Evolutionary conservation across 2,329 filamentous ascomycete species (phyloP).

Genomic region (Phialemonium atrogriseum): DNA sequence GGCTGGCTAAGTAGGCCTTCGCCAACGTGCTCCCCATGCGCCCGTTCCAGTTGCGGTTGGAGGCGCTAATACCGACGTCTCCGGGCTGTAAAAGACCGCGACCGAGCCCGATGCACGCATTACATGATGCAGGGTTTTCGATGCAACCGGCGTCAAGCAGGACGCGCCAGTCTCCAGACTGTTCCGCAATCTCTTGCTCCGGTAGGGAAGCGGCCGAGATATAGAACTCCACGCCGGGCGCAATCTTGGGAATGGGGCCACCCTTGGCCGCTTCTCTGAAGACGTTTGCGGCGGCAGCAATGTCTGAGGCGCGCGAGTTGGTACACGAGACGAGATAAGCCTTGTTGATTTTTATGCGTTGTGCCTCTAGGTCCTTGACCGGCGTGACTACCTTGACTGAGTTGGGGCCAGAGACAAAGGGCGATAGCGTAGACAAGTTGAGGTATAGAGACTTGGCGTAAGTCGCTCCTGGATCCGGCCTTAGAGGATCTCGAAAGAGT

Average conservation of each 20-base stretch:
- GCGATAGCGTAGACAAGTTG: slow-evolving; percentile 74
- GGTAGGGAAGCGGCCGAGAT: slow-evolving; percentile 76
- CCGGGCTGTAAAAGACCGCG: slow-evolving; percentile 68
- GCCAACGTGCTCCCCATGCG: slow-evolving; percentile 77
- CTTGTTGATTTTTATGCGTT: slow-evolving; percentile 72
- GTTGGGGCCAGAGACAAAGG: slow-evolving; percentile 81
- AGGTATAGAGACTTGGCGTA: slow-evolving; percentile 82
- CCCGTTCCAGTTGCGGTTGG: slow-evolving; percentile 86
- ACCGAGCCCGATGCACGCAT: slow-evolving; percentile 79
- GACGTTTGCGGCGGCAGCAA: slow-evolving; percentile 73
- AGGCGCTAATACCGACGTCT: slow-evolving; percentile 79
- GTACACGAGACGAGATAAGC: slow-evolving; percentile 89
- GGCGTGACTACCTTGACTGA: slow-evolving; percentile 83
- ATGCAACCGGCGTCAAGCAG: slow-evolving; percentile 62
- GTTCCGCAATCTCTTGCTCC: slow-evolving; percentile 72
- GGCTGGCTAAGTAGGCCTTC: slow-evolving; percentile 78
- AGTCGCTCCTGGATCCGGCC: slow-evolving; percentile 65
- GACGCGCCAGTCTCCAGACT: slow-evolving; percentile 75
- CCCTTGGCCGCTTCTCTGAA: slow-evolving; percentile 69
- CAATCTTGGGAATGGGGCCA: slow-evolving; percentile 60
- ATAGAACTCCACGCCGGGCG: slow-evolving; percentile 73
- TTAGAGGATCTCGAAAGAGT: slow-evolving; percentile 56
- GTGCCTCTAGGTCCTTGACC: slow-evolving; percentile 59
- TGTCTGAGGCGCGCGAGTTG: slow-evolving; percentile 73
- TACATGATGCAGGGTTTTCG: slow-evolving; percentile 40